These are phyloP conservation scores for Fraxinus sp. DNA, from an alignment of 305 asterid species.

Conservation along the genomic window DNA sequence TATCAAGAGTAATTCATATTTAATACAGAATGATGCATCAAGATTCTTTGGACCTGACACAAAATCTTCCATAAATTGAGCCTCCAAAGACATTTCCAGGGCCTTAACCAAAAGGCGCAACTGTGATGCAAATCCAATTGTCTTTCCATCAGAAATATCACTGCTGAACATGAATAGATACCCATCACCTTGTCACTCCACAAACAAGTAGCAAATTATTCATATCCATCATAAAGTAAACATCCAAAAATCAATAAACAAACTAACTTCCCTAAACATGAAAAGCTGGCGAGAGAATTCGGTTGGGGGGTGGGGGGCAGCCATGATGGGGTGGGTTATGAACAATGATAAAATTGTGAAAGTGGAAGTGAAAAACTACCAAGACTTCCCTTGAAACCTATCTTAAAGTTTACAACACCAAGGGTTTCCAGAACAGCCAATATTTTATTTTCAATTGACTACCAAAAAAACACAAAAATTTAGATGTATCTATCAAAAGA, in stretches of 20 bases:
- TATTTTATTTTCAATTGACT: not conserved
- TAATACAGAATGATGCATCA: constrained; percentile 4
- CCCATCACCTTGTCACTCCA: constrained; percentile 23
- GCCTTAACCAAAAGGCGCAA: constrained; percentile 72
- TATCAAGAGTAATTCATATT: constrained; percentile 13
- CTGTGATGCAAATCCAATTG: constrained; percentile 86
- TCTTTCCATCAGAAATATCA: constrained; percentile 48
- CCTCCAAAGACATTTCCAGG: constrained; percentile 67
- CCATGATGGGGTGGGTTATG: not conserved
- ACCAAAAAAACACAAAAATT: not conserved
- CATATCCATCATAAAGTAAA: constrained; percentile 10
- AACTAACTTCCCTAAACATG: not conserved
- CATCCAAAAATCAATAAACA: not conserved
- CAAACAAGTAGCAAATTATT: constrained; percentile 14
- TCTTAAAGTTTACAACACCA: not conserved
- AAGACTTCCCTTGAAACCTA: not conserved
- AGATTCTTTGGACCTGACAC: constrained; percentile 65
- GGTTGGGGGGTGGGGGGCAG: too few species aligned
- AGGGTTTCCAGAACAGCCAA: not conserved
- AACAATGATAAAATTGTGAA: not conserved
- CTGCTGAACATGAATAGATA: constrained; percentile 42
- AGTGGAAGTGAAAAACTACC: not conserved
- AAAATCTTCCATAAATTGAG: constrained; percentile 84
- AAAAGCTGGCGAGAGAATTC: not conserved
- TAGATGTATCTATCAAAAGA: not conserved